phyloP scores from a whole-genome alignment of 78 protist species.

The Isochrysis galbana region DNA sequence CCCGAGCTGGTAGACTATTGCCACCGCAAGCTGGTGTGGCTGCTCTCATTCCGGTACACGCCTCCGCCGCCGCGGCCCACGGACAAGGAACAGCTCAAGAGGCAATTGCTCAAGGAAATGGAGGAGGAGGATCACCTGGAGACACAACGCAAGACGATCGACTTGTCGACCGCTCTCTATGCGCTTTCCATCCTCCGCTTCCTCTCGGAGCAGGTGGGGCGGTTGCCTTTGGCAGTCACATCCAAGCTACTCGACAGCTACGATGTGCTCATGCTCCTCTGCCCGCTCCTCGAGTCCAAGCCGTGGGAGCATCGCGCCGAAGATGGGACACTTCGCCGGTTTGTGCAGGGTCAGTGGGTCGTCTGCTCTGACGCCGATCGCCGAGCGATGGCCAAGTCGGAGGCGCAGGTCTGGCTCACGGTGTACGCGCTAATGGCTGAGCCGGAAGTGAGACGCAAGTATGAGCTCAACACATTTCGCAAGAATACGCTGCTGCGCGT shows the following conservation, averaged over 20 bases:
- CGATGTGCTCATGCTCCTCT: not conserved
- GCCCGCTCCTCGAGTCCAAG: not conserved
- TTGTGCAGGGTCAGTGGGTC: not conserved
- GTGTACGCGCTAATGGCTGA: not conserved
- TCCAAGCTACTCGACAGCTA: not conserved
- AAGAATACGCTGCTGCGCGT: not conserved
- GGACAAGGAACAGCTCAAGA: not conserved
- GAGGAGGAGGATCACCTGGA: not conserved
- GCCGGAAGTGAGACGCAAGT: not conserved
- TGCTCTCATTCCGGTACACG: not conserved
- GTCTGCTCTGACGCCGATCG: not conserved
- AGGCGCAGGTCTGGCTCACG: slow-evolving; percentile 16
- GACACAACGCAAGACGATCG: not conserved
- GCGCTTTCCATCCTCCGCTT: slow-evolving; percentile 5
- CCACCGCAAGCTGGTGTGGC: slow-evolving; percentile 20
- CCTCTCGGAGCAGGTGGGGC: not conserved
- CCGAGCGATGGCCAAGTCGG: not conserved
- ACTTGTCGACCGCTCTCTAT: not conserved
- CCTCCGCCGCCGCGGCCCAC: not conserved
- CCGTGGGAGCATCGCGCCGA: not conserved
- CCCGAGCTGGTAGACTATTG: slow-evolving; percentile 23
- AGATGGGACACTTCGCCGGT: not conserved
- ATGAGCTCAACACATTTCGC: not conserved
- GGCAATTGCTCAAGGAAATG: not conserved
- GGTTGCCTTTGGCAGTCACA: not conserved